Evolutionary conservation across 1,139 yeast genomes (phyloP).

Genomic region (Torulaspora pretoriensis): DNA sequence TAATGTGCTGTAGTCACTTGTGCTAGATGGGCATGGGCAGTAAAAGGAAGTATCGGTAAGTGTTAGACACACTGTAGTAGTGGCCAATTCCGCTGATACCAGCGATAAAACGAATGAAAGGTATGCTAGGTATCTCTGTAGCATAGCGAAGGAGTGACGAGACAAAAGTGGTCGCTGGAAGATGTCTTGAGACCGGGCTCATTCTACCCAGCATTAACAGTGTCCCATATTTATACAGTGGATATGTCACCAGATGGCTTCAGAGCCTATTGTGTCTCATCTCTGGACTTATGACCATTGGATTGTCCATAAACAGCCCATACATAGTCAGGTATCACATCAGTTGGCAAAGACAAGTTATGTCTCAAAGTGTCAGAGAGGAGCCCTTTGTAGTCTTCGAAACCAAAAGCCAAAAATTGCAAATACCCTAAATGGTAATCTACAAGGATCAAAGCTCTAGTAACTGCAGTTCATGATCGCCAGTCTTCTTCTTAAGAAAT

Average conservation of each 20-base stretch:
- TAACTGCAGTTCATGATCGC: too few species aligned
- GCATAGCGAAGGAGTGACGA: slow-evolving; percentile 10
- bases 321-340: not conserved
- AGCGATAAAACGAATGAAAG: slow-evolving; percentile 3
- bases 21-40: slow-evolving; percentile 13
- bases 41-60: slow-evolving; percentile 11
- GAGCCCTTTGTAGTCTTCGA: not conserved
- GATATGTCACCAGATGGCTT: not conserved
- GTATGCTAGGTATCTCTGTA: not conserved
- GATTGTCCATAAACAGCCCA: not conserved
- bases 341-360: not conserved
- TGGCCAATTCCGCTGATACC: slow-evolving; percentile 5
- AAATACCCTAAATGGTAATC: not conserved
- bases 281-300: not conserved
- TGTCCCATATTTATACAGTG: slow-evolving; percentile 7
- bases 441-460: not conserved
- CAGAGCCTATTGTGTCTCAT: not conserved
- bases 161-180: slow-evolving; percentile 1
- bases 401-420: not conserved
- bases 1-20: too few species aligned
- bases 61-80: slow-evolving; percentile 10
- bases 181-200: not conserved
- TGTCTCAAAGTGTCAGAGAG: not conserved
- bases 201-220: not conserved
- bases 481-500: too few species aligned